phyloP scores from a whole-genome alignment of 225 moss, liverwort and hornwort species.

The Ulota crispa region DNA sequence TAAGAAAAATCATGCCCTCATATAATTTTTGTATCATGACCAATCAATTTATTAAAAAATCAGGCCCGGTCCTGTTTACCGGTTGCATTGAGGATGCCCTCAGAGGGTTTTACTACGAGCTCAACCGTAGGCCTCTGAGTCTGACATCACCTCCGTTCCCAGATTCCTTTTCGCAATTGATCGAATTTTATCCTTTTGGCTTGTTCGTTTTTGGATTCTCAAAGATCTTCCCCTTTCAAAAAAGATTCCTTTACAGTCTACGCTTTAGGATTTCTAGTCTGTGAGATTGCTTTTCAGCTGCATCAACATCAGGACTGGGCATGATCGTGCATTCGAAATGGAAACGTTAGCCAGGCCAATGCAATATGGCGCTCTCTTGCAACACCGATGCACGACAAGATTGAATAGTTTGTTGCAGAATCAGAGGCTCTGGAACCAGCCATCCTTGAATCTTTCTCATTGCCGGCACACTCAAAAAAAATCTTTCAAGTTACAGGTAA shows the following conservation, averaged over 20 bases:
- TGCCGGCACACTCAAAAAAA: background rate
- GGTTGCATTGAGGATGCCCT: background rate
- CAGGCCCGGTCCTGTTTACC: too few species aligned
- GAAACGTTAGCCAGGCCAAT: slow-evolving; percentile 25
- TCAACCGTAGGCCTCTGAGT: background rate
- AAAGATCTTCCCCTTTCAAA: background rate
- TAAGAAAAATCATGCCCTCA: too few species aligned
- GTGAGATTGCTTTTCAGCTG: background rate
- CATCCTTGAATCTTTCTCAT: slow-evolving; percentile 2
- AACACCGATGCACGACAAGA: background rate
- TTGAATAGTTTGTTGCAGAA: background rate
- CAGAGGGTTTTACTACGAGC: background rate
- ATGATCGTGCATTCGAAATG: slow-evolving; percentile 23
- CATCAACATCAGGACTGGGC: background rate
- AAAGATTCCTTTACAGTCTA: background rate
- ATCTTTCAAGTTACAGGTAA: slow-evolving; percentile 31
- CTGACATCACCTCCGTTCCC: background rate
- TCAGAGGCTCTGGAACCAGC: background rate
- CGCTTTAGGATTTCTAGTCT: background rate
- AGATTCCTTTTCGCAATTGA: slow-evolving; percentile 5
- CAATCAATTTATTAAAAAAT: too few species aligned
- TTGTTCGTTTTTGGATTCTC: background rate
- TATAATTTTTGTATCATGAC: too few species aligned
- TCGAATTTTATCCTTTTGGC: background rate
- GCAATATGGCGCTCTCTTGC: background rate